These are phyloP conservation scores for Leptodermis oblonga DNA, from an alignment of 257 asterid genomes.

Conservation along the genomic window DNA sequence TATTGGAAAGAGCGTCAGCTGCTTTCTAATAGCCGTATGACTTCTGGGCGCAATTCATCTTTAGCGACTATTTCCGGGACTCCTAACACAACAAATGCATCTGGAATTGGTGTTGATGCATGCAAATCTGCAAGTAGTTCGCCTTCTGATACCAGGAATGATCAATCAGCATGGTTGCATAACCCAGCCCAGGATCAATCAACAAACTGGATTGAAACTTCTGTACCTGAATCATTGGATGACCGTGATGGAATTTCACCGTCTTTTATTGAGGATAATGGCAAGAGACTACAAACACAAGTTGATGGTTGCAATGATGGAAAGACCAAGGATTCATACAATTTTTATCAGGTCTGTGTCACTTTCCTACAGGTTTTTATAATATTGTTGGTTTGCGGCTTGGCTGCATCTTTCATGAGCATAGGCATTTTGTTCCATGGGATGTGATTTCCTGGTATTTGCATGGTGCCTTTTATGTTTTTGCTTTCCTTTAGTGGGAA, in stretches of 20 bases:
- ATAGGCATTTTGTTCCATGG: no score
- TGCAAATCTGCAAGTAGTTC: constrained; percentile 18
- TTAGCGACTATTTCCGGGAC: constrained; percentile 26
- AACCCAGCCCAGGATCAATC: constrained; percentile 30
- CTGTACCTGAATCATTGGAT: constrained; percentile 28
- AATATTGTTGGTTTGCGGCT: not conserved
- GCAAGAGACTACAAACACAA: constrained; percentile 13
- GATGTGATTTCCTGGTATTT: no score
- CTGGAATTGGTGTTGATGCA: constrained; percentile 4
- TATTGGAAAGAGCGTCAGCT: constrained; percentile 64
- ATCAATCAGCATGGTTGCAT: constrained; percentile 22
- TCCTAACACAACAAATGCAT: constrained; percentile 10
- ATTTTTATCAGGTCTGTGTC: constrained; percentile 76
- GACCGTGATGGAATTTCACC: constrained; percentile 36
- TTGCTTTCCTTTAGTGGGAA: not conserved
- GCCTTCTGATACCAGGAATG: constrained; percentile 22
- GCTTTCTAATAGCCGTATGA: constrained; percentile 29
- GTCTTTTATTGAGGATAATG: constrained; percentile 34
- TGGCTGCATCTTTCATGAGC: not conserved
- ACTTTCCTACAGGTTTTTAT: constrained; percentile 6
- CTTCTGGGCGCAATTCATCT: constrained; percentile 22
- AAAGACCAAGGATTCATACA: constrained; percentile 52
- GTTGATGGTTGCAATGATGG: constrained; percentile 31
- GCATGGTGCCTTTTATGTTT: not conserved
- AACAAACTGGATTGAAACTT: constrained; percentile 31